Evolutionary conservation across 2,329 filamentous ascomycete species (phyloP), one percentile per base, ranked within the genome.

Genomic region (Diaporthe sp.): DNA sequence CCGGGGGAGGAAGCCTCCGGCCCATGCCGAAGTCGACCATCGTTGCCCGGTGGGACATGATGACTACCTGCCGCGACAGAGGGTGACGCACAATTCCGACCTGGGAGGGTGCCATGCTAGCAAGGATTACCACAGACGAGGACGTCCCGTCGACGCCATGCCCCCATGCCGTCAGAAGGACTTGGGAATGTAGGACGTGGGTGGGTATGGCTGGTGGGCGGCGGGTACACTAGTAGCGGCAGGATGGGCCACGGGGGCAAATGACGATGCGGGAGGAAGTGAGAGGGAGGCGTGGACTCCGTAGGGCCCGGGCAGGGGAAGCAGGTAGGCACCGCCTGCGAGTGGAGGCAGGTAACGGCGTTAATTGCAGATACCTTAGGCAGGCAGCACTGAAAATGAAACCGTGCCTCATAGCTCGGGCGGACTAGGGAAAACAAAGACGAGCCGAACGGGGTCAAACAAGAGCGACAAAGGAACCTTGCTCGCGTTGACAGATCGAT

Each of bases 11-110:
- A 53, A 47, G 37, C 42, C 42, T 73, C 75, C 70, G 73, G 73
- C 9, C 73, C 63, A 75, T 71, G 61, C 73, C 73, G 73, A 70
- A 34, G 13, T 42, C 37, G 70, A 47, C 47, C 49, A 71, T 22
- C 37, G 22, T 58, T 75, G 73, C 70, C 65, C 63, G 73, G 68
- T 49, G 47, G 71, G 68, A 75, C 70, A 75, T 71, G 73, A 55
- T 77, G 75, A 75, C 63, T 71, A 77, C 63, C 70, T 65, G 75
- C 73, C 73, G 63, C 75, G 75, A 76, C 73, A 77, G 55, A 34
- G 39, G 73, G 75, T 77, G 75, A 77, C 75, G 75, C 70, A 77
- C 51, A 70, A 53, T 55, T 53, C 71, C 49, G 37, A 44, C 47
- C 15, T 73, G 71, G 58, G 60, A 39, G 71, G 34, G 42, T 53